These are phyloP conservation scores for Apiotrichum laibachii DNA, from an alignment of 1,284 basidiomycete genomes.

Conservation along the genomic window DNA sequence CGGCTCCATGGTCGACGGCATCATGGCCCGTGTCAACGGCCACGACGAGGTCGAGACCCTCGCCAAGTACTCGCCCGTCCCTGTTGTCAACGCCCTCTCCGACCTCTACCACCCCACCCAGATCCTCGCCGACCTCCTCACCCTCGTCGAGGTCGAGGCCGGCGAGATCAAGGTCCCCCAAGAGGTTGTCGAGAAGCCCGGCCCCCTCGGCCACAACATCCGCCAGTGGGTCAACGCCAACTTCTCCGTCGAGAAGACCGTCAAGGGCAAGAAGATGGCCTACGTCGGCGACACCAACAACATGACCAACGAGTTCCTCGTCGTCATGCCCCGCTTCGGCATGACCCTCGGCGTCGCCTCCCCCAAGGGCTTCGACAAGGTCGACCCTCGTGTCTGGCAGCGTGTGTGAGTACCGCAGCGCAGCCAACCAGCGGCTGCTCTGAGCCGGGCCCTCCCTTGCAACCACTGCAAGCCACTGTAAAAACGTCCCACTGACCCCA, in stretches of 20 bases:
- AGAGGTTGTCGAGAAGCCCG: background rate
- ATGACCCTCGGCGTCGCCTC: constrained; percentile 82
- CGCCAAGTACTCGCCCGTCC: constrained; percentile 81
- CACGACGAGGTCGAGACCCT: constrained; percentile 92
- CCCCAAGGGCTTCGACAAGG: constrained; percentile 61
- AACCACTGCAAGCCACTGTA: too few relatives aligned
- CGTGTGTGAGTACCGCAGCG: constrained; percentile 55
- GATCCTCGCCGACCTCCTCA: constrained; percentile 87
- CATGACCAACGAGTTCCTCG: constrained; percentile 95
- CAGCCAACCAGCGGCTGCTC: too few relatives aligned
- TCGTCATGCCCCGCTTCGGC: constrained; percentile 86
- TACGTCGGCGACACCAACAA: constrained; percentile 97
- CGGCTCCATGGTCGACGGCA: constrained; percentile 92
- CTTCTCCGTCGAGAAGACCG: constrained; percentile 30
- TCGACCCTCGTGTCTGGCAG: constrained; percentile 76
- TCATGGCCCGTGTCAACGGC: constrained; percentile 91
- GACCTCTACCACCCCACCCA: constrained; percentile 96
- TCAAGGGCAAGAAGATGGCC: constrained; percentile 68
- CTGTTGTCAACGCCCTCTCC: constrained; percentile 92
- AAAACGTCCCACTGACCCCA: constrained; percentile 12
- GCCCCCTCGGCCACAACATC: background rate
- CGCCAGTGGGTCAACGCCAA: constrained; percentile 6
- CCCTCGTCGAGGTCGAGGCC: constrained; percentile 67
- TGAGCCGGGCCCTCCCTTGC: too few relatives aligned
- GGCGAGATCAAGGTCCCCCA: constrained; percentile 8